Evolutionary conservation across 176 grass and related monocot species (phyloP).

Genomic region (Musa schizocarpa): DNA sequence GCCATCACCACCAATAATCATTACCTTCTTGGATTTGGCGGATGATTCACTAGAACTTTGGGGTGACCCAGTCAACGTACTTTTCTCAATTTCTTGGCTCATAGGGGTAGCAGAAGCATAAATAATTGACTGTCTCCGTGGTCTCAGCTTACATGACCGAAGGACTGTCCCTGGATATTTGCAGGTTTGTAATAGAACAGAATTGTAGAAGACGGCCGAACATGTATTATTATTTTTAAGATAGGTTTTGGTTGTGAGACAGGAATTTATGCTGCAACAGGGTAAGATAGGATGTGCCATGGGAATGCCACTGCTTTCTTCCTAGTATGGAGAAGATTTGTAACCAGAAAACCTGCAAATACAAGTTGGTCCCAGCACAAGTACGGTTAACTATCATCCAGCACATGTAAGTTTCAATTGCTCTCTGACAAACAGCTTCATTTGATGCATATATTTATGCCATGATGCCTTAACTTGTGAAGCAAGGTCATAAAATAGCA

Average conservation of each 20-base stretch:
- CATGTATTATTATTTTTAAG: slow-evolving; percentile 10
- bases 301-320: slow-evolving; percentile 1
- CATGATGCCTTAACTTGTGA: too few species aligned
- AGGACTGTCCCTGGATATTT: slow-evolving; percentile 27
- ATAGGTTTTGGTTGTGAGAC: slow-evolving; percentile 26
- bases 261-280: slow-evolving; percentile 30
- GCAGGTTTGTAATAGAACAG: slow-evolving; percentile 28
- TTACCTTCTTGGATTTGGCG: slow-evolving; percentile 65
- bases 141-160: slow-evolving; percentile 19
- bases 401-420: not conserved
- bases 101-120: not conserved
- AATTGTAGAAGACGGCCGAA: slow-evolving; percentile 7
- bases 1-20: slow-evolving; percentile 98
- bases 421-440: not conserved
- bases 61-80: slow-evolving; percentile 30
- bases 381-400: not conserved
- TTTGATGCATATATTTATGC: not conserved
- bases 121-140: slow-evolving; percentile 28
- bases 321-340: not conserved
- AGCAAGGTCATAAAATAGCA: too few species aligned
- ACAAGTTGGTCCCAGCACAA: not conserved
- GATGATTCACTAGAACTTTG: slow-evolving; percentile 30
- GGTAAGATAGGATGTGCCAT: slow-evolving; percentile 46
- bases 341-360: slow-evolving; percentile 6
- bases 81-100: slow-evolving; percentile 38